phyloP scores from a whole-genome alignment of 1,139 yeast genomes.

The Taiozyma sp. region DNA sequence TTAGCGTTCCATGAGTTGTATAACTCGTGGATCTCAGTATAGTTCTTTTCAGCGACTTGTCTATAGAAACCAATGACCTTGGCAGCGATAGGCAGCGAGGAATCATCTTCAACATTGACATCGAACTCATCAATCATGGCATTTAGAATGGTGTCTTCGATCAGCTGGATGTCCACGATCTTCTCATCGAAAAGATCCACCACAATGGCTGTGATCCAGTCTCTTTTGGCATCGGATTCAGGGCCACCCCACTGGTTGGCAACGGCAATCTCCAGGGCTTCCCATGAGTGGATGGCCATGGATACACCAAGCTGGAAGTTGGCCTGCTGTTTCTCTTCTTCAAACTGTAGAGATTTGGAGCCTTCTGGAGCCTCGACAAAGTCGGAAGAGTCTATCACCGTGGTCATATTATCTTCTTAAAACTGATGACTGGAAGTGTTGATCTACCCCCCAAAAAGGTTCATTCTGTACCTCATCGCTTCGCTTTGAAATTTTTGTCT shows the following conservation, averaged over 20 bases:
- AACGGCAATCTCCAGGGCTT: conserved; percentile 84
- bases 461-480: background rate
- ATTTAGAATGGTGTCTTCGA: conserved; percentile 80
- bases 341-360: conserved; percentile 41
- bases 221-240: conserved; percentile 83
- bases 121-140: conserved; percentile 97
- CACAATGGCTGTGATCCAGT: conserved; percentile 85
- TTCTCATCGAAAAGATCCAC: conserved; percentile 67
- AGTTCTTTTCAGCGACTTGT: conserved; percentile 51
- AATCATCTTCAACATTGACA: conserved; percentile 80
- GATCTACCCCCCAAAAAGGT: no score
- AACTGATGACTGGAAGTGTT: no score
- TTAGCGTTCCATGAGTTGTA: conserved; percentile 55
- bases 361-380: conserved; percentile 33
- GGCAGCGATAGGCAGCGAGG: conserved; percentile 71
- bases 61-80: conserved; percentile 60
- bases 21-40: conserved; percentile 48
- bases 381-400: conserved; percentile 25
- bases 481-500: background rate
- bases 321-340: conserved; percentile 65
- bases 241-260: conserved; percentile 97
- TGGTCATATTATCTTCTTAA: conserved; percentile 3
- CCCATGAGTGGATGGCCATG: conserved; percentile 87
- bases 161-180: conserved; percentile 65
- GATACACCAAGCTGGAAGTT: conserved; percentile 92